Percentiles rank a stretch among this genome's conserved stretches.
Conservation (phyloP, 257 asterid species). For the Solanum chmielewskii region DNA sequence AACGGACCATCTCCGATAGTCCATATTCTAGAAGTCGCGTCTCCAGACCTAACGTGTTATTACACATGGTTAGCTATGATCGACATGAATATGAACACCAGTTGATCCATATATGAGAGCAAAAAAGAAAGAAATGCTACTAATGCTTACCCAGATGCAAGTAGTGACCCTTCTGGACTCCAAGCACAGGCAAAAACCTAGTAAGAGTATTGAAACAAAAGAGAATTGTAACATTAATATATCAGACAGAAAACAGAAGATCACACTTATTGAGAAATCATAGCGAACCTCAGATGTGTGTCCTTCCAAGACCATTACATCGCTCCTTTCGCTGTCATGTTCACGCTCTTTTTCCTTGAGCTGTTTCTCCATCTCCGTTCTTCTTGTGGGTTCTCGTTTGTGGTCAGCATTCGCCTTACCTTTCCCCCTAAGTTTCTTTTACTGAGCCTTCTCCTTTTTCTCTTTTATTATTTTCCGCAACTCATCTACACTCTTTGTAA, state of each 20-base stretch:
- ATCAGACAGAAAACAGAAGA: not conserved
- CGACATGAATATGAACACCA: too few species aligned
- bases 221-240: not conserved
- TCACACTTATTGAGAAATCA: not conserved
- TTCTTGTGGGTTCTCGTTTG: slow-evolving; percentile 14
- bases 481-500: slow-evolving; percentile 74
- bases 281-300: slow-evolving; percentile 82
- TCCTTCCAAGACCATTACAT: slow-evolving; percentile 81
- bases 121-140: not conserved
- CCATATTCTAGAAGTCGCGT: slow-evolving; percentile 96
- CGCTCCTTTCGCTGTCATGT: not conserved
- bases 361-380: slow-evolving; percentile 21
- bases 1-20: slow-evolving; percentile 50
- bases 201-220: slow-evolving; percentile 2
- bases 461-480: slow-evolving; percentile 63
- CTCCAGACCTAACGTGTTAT: slow-evolving; percentile 46
- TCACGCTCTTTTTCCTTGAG: too few species aligned
- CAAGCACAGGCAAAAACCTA: slow-evolving; percentile 98
- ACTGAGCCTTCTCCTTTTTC: slow-evolving; percentile 45
- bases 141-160: slow-evolving; percentile 85
- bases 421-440: not conserved
- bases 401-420: slow-evolving; percentile 31
- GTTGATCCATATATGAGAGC: not conserved
- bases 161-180: slow-evolving; percentile 82
- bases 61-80: too few species aligned